Evolutionary conservation across 306 rosid species (phyloP).

Genomic region (Biancaea sappan): DNA sequence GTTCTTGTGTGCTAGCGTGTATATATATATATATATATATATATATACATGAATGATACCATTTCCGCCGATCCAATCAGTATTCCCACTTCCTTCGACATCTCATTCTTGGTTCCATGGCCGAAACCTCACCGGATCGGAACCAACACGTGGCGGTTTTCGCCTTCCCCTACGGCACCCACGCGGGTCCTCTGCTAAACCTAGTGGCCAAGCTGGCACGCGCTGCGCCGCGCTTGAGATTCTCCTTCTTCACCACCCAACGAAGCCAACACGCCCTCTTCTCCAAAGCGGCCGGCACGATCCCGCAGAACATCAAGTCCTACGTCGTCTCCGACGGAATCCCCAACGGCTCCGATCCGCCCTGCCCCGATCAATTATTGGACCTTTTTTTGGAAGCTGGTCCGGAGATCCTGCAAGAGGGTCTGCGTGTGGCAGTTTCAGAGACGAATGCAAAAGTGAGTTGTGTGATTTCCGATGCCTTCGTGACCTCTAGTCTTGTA

Average conservation of each 20-base stretch:
- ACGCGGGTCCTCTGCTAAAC: conserved; percentile 21
- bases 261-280: neutral
- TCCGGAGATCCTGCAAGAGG: conserved; percentile 37
- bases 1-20: no score
- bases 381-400: conserved; percentile 42
- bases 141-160: conserved; percentile 32
- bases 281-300: neutral
- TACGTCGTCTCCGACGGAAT: conserved; percentile 35
- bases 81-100: no score
- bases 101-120: neutral
- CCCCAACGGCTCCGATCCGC: no score
- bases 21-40: no score
- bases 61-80: no score
- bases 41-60: no score
- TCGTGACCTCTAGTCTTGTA: conserved; percentile 18
- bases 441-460: conserved; percentile 28
- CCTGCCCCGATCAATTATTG: no score
- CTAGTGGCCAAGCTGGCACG: conserved; percentile 23
- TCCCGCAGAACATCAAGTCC: conserved; percentile 12
- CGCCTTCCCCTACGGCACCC: conserved; percentile 42
- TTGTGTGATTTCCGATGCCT: conserved; percentile 47
- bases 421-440: conserved; percentile 27
- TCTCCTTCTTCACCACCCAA: conserved; percentile 33
- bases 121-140: neutral
- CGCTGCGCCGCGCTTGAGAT: conserved; percentile 22